A percentile compares a stretch with the other conserved stretches of the same genome.
Evolutionary conservation across 495 filamentous ascomycete genomes (phyloP).

Genomic region (Hypoxylon lenormandii): DNA sequence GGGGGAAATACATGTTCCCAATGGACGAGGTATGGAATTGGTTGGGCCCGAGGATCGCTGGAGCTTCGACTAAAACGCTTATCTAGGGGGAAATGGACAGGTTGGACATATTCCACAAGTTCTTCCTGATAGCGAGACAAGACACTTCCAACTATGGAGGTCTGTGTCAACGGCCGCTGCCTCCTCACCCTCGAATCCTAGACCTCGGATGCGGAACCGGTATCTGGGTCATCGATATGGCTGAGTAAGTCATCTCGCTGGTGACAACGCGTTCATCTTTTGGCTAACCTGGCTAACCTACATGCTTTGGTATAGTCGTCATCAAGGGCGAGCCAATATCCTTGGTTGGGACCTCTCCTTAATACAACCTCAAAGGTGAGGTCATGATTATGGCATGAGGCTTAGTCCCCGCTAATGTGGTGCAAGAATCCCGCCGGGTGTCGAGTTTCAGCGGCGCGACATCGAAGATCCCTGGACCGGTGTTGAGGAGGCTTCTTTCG

Average conservation of each 20-base stretch:
- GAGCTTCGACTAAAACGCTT: constrained; percentile 41
- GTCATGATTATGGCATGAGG: neutral
- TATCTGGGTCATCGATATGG: constrained; percentile 91
- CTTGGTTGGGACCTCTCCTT: constrained; percentile 80
- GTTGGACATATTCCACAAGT: constrained; percentile 81
- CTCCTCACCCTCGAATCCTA: constrained; percentile 67
- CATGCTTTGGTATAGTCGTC: constrained; percentile 31
- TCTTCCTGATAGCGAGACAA: constrained; percentile 75
- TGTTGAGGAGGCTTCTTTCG: constrained; percentile 79
- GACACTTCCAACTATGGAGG: constrained; percentile 60
- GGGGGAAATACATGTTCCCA: constrained; percentile 71
- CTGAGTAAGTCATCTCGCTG: constrained; percentile 68
- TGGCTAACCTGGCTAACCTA: constrained; percentile 23
- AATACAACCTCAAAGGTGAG: constrained; percentile 81
- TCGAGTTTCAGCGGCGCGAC: constrained; percentile 78
- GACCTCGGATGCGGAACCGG: constrained; percentile 91
- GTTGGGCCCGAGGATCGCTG: neutral
- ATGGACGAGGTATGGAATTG: constrained; percentile 67
- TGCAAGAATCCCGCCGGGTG: constrained; percentile 76
- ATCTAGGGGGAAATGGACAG: constrained; percentile 74
- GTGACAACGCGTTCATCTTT: constrained; percentile 7
- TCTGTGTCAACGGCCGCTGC: constrained; percentile 44
- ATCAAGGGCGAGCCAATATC: constrained; percentile 62
- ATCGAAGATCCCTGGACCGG: constrained; percentile 82
- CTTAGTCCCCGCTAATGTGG: constrained; percentile 8